Percentiles rank a stretch among this genome's conserved stretches.
These are phyloP conservation scores for Eucalyptus polyanthemos DNA, from an alignment of 345 rosid genomes.

Conservation along the genomic window DNA sequence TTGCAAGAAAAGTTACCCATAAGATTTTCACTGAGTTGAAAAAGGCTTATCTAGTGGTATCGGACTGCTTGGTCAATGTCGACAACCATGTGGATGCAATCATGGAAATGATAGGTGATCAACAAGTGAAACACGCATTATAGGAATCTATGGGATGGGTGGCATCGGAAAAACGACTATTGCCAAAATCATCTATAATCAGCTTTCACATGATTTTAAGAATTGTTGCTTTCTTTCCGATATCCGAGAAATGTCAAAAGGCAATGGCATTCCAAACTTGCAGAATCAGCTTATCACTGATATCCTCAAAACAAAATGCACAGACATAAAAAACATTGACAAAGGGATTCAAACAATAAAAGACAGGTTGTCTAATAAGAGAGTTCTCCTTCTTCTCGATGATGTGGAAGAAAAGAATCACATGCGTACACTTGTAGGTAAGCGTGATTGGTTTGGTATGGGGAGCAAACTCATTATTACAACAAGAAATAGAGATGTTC, in stretches of 20 bases:
- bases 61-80: neutral
- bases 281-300: fast-evolving
- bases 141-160: neutral
- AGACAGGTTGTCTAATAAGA: neutral
- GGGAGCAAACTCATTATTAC: too few species aligned
- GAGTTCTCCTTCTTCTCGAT: fast-evolving
- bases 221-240: neutral
- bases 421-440: fast-evolving
- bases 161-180: neutral
- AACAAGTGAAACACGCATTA: neutral
- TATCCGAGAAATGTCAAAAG: neutral
- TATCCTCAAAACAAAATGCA: fast-evolving
- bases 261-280: neutral
- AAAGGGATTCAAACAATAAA: fast-evolving
- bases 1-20: fast-evolving
- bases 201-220: neutral
- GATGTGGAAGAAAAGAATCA: fast-evolving
- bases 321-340: fast-evolving
- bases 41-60: neutral
- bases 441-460: fast-evolving
- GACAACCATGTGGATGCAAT: neutral
- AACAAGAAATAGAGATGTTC: fast-evolving
- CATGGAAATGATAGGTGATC: neutral
- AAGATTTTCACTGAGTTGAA: neutral
- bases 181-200: neutral